phyloP scores from a whole-genome alignment of 2,329 filamentous ascomycete genomes.

The Diaporthe sp. region DNA sequence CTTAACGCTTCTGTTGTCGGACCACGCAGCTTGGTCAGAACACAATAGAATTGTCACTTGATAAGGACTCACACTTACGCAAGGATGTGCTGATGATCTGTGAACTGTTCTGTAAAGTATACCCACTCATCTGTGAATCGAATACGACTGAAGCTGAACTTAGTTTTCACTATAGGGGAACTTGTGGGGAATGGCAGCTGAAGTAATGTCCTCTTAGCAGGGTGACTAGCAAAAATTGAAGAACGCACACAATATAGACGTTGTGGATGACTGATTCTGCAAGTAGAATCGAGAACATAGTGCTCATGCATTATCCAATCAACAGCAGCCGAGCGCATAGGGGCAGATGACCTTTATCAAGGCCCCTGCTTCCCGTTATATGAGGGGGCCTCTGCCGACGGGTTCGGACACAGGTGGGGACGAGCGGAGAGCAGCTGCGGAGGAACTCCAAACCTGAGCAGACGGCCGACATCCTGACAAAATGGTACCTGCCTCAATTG shows the following conservation, averaged over 20 bases:
- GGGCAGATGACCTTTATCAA: neutral
- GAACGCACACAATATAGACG: neutral
- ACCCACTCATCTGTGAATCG: too few relatives aligned
- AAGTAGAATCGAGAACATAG: neutral
- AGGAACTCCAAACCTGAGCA: neutral
- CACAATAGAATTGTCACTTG: neutral
- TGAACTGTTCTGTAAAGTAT: too few relatives aligned
- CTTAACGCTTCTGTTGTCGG: neutral
- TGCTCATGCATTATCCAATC: neutral
- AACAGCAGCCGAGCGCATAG: neutral
- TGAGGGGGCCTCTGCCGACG: neutral
- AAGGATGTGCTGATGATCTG: neutral
- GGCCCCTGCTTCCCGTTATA: neutral
- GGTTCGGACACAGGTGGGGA: conserved; percentile 4
- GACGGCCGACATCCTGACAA: neutral
- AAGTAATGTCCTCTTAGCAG: neutral
- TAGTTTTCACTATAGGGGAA: neutral
- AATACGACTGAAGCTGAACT: neutral
- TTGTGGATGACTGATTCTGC: neutral
- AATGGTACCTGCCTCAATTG: neutral
- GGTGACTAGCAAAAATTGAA: neutral
- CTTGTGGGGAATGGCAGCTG: neutral
- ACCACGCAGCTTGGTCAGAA: neutral
- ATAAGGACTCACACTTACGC: neutral
- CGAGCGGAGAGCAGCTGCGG: neutral